phyloP scores from a whole-genome alignment of 2,329 filamentous ascomycete genomes.

The Diaporthe aspalathi region DNA sequence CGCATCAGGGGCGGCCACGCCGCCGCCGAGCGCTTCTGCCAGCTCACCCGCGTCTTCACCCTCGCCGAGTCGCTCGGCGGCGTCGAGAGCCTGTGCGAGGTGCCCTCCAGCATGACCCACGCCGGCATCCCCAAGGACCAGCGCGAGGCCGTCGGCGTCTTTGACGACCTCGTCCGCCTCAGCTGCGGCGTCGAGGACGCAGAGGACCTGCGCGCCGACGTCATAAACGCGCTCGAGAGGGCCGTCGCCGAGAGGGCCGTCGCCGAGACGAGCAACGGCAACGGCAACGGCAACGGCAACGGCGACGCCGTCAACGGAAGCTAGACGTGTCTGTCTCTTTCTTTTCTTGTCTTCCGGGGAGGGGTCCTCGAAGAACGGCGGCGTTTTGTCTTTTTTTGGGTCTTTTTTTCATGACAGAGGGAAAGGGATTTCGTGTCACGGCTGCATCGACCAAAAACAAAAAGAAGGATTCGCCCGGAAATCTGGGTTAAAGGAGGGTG shows the following conservation, averaged over 20 bases:
- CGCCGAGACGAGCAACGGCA: conserved; percentile 43
- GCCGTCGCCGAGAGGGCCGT: conserved; percentile 74
- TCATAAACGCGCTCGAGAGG: conserved; percentile 81
- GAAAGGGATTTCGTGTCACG: neutral
- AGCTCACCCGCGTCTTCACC: conserved; percentile 88
- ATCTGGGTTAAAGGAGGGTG: neutral
- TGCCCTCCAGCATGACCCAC: conserved; percentile 97
- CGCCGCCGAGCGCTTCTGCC: conserved; percentile 93
- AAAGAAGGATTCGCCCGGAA: neutral
- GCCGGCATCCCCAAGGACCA: conserved; percentile 92
- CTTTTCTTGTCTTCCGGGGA: neutral
- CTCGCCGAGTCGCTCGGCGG: conserved; percentile 90
- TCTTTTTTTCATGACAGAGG: neutral
- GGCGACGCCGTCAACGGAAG: conserved; percentile 32
- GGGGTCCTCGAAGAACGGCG: neutral
- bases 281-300: conserved; percentile 41
- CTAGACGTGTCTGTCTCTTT: neutral
- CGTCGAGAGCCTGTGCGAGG: conserved; percentile 90
- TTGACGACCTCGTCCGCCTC: conserved; percentile 91
- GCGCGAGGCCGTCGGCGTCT: conserved; percentile 92
- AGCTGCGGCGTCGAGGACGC: conserved; percentile 96
- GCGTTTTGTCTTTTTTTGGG: neutral
- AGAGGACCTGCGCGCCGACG: conserved; percentile 84
- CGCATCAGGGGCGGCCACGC: conserved; percentile 86
- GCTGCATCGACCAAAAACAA: conserved; percentile 9